Base-by-base conservation (phyloP, 1,284 basidiomycete species). In the Moniliophthora roreri region DNA sequence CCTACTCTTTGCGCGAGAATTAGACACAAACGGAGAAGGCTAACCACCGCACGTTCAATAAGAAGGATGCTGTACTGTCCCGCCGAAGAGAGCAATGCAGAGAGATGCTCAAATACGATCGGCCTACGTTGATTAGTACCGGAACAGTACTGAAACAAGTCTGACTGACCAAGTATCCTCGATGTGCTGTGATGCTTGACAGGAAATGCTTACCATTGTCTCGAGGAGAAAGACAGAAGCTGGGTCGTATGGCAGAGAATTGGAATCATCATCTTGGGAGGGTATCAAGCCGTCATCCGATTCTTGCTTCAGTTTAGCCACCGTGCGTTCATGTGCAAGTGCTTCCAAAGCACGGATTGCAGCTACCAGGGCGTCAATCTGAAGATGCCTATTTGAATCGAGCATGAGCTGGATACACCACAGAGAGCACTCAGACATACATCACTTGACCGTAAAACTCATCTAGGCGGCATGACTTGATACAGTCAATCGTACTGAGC, bases 21-120 rank as follows among this genome's bases (percentile, higher is more conserved):
- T 52, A 87, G 73, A 61, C 91, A 92, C 23, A 97, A 73, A 28
- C 90, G 81, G 49, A 97, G 72, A 20, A 98, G 75, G 21, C 89
- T 89, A n/a, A 95, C 93, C 1, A 98, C 91, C 1, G 95, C 95
- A n/a, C 97, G 84, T 68, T 99, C 97, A 38, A 98, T 91, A 44
- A 98, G 81, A 46, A 98, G 77, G 15, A 93, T 83, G 63, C 93
- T 95, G 66, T 95, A 95, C 53, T 88, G 85, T 21, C 80, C 78
- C 0, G 96, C 84, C 1, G 87, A 79, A 5, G 85, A 83, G 16
- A 99, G 75, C 23, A 99, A 72, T 1, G 87, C 80, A 0, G 91
- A 90, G 28, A 98, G 74, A 66, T 97, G 93, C 63, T 97, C 94
- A 63, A 97, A 95, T 5, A 95, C 84, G 60, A 94, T 84, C 0